Percentiles rank a stretch among this genome's conserved stretches.
Evolutionary conservation across 306 rosid species (phyloP).

Genomic region (Malus sieversii): DNA sequence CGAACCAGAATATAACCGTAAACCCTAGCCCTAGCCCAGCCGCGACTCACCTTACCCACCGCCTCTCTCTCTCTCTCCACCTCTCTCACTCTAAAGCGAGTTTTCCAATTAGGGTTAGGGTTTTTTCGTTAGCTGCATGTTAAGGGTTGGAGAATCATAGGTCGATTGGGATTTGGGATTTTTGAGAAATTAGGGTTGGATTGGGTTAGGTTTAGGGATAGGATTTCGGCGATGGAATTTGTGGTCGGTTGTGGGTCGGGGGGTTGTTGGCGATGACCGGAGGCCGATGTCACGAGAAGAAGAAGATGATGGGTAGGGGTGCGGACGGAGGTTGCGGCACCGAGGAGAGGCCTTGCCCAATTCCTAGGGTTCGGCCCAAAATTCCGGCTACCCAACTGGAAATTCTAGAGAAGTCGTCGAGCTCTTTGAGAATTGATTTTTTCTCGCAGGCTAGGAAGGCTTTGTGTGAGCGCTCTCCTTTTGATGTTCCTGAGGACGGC

Average conservation of each 20-base stretch:
- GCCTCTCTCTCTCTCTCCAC: neutral
- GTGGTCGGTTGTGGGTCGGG: slow-evolving; percentile 16
- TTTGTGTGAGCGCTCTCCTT: slow-evolving; percentile 64
- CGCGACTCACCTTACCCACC: slow-evolving; percentile 65
- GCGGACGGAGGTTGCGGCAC: slow-evolving; percentile 40
- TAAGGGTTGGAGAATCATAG: neutral
- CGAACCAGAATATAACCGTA: slow-evolving; percentile 57
- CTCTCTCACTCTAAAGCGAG: slow-evolving; percentile 1
- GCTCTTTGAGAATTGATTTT: slow-evolving; percentile 34
- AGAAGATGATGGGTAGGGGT: slow-evolving; percentile 54
- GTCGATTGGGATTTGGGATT: neutral
- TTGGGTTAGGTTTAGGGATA: slow-evolving; percentile 19
- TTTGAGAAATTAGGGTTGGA: neutral
- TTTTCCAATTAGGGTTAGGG: slow-evolving; percentile 31
- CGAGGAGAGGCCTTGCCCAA: slow-evolving; percentile 38
- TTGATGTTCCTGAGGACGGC: slow-evolving; percentile 58
- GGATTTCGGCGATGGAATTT: slow-evolving; percentile 64
- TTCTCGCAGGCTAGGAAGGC: slow-evolving; percentile 78
- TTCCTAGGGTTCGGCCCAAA: slow-evolving; percentile 37
- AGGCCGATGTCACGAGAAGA: slow-evolving; percentile 60
- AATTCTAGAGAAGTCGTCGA: slow-evolving; percentile 7
- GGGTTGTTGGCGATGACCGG: slow-evolving; percentile 75
- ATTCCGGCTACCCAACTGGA: slow-evolving; percentile 37
- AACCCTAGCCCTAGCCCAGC: slow-evolving; percentile 67
- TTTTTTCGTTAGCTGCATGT: slow-evolving; percentile 6